Base-by-base conservation (phyloP, 1,284 basidiomycete genomes). In the Caloboletus inedulis region DNA sequence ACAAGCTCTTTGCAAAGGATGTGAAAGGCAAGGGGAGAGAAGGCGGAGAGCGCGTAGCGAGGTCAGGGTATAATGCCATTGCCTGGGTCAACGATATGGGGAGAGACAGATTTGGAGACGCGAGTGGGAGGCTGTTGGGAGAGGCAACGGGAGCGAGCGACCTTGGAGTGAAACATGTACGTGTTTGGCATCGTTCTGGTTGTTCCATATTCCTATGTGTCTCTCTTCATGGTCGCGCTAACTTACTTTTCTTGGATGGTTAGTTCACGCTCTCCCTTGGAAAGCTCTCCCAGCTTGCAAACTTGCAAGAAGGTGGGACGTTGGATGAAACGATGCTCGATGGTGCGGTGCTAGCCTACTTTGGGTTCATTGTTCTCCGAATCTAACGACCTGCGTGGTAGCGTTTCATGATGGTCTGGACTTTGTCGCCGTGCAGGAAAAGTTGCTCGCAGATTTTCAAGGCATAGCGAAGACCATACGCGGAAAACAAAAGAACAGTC, bases 1-100 rank as follows among this genome's bases (percentile, higher is more conserved):
- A 90, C 59, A 76, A 76, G 35, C 95, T 90, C 72, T 90, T 98
- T 64, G 72, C 74, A 21, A 65, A 52, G 36, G 56, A 63, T 33
- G 46, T 36, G 10, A 68, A 69, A 49, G 64, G 68, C 2, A 69
- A 68, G 45, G 47, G 29, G 1, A 61, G 43, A 46, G 68, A 68
- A 4, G 65, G 52, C 6, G 57, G 63, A 19, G 55, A 51, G 5
- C 33, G 39, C 14, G 40, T 29, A 14, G 35, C 31, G 2, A 53
- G 18, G 34, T 47, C 56, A 34, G 66, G 68, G 39, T 66, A 59
- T 18, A 69, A 84, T 13, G 72, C 81, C 16, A 79, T 94, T 43
- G 88, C 90, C 0, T 99, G 96, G 97, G 77, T 98, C 40, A 90
- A 98, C 68, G 86, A 97, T 69, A 72, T 98, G 40, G 85, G 84